phyloP scores from a whole-genome alignment of 495 filamentous ascomycete genomes.

The Penicillium flavigenum region DNA sequence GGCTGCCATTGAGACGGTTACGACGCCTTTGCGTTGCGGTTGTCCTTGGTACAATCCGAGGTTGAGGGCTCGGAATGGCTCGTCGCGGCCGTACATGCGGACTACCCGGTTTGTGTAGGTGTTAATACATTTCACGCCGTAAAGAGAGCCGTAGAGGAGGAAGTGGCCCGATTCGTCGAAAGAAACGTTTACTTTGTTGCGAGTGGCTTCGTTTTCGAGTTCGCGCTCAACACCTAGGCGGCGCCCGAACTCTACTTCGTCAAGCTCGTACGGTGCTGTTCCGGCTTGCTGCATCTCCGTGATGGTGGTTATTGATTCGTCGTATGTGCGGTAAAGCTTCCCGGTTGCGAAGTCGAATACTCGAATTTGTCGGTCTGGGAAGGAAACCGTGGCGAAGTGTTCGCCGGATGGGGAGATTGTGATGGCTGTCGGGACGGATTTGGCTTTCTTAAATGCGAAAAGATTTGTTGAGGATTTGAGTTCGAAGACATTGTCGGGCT shows the following conservation, averaged over 20 bases:
- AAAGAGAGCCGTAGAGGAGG: conserved; percentile 87
- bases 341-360: conserved; percentile 89
- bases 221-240: conserved; percentile 86
- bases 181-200: conserved; percentile 74
- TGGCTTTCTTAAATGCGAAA: conserved; percentile 96
- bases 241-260: conserved; percentile 88
- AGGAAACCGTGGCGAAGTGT: conserved; percentile 85
- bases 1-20: conserved; percentile 97
- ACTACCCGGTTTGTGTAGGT: conserved; percentile 88
- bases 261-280: conserved; percentile 72
- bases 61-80: conserved; percentile 78
- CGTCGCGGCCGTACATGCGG: conserved; percentile 83
- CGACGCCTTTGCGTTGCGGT: conserved; percentile 84
- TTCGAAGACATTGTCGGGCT: conserved; percentile 86
- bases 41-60: conserved; percentile 93
- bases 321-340: conserved; percentile 88
- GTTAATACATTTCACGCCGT: conserved; percentile 92
- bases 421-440: conserved; percentile 80
- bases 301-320: conserved; percentile 83
- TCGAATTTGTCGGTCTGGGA: conserved; percentile 88
- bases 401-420: conserved; percentile 81
- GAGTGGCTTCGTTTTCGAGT: conserved; percentile 66
- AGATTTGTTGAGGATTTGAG: conserved; percentile 90
- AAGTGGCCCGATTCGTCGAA: conserved; percentile 98
- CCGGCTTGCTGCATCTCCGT: conserved; percentile 94